Percentiles rank a stretch among this genome's conserved stretches.
Conservation (phyloP, 495 filamentous ascomycete species). For the Aspergillus biplanus region DNA sequence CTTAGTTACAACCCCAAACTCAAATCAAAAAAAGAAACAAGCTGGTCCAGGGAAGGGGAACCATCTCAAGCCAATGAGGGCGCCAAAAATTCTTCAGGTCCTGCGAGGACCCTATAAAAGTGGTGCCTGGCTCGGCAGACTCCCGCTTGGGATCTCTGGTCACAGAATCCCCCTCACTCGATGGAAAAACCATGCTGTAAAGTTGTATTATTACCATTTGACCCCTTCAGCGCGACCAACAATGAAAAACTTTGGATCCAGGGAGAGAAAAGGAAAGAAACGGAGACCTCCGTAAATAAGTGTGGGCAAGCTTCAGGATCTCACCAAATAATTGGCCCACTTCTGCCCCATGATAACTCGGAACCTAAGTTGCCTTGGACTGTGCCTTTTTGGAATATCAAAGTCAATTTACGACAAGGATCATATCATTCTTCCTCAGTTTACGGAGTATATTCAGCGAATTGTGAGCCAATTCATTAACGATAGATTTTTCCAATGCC, state of each 20-base stretch:
- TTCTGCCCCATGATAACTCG: neutral
- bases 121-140: neutral
- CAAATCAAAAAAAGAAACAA: constrained; percentile 22
- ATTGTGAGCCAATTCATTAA: too few species aligned
- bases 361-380: neutral
- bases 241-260: neutral
- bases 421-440: too few species aligned
- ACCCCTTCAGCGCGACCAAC: too few species aligned
- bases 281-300: neutral
- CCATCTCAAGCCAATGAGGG: constrained; percentile 8
- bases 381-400: neutral
- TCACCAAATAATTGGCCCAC: constrained; percentile 18
- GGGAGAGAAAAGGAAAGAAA: neutral
- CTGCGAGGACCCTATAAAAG: neutral
- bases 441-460: too few species aligned
- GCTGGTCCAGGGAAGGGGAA: constrained; percentile 11
- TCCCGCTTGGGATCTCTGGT: neutral
- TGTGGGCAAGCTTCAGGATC: neutral
- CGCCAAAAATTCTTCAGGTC: neutral
- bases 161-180: neutral
- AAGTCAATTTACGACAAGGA: too few species aligned
- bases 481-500: too few species aligned
- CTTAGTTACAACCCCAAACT: constrained; percentile 15
- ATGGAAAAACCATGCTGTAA: too few species aligned
- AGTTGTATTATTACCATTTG: too few species aligned